phyloP scores from a whole-genome alignment of 257 asterid species.

The Mentha longifolia region DNA sequence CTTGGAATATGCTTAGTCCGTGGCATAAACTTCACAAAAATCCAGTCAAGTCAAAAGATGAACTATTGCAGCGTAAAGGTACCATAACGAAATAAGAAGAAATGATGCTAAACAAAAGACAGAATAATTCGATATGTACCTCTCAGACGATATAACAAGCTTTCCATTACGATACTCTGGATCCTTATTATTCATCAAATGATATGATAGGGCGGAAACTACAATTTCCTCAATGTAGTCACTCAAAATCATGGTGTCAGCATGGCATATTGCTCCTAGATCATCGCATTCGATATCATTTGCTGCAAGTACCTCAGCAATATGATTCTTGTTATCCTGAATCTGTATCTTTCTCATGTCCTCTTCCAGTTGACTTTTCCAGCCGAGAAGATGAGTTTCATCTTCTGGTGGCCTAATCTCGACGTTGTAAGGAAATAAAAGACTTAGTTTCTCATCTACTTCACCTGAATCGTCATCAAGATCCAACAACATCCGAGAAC shows the following conservation, averaged over 20 bases:
- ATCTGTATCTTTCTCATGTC: conserved; percentile 78
- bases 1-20: conserved; percentile 87
- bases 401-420: conserved; percentile 90
- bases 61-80: not conserved
- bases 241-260: conserved; percentile 67
- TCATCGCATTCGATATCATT: conserved; percentile 93
- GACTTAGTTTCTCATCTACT: conserved; percentile 60
- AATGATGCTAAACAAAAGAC: conserved; percentile 16
- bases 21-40: conserved; percentile 74
- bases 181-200: conserved; percentile 69
- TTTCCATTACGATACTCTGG: conserved; percentile 95
- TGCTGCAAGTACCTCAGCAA: conserved; percentile 90
- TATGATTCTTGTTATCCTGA: conserved; percentile 90
- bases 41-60: conserved; percentile 4
- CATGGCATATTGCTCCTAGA: conserved; percentile 76
- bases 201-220: conserved; percentile 82
- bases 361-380: conserved; percentile 93
- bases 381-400: conserved; percentile 67
- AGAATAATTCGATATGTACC: conserved; percentile 49
- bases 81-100: conserved; percentile 1
- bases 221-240: conserved; percentile 85
- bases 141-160: conserved; percentile 86
- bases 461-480: conserved; percentile 61
- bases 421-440: conserved; percentile 80
- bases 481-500: conserved; percentile 76